Conservation (phyloP, 2,329 filamentous ascomycete genomes). For the Ceratocystis ficicola region DNA sequence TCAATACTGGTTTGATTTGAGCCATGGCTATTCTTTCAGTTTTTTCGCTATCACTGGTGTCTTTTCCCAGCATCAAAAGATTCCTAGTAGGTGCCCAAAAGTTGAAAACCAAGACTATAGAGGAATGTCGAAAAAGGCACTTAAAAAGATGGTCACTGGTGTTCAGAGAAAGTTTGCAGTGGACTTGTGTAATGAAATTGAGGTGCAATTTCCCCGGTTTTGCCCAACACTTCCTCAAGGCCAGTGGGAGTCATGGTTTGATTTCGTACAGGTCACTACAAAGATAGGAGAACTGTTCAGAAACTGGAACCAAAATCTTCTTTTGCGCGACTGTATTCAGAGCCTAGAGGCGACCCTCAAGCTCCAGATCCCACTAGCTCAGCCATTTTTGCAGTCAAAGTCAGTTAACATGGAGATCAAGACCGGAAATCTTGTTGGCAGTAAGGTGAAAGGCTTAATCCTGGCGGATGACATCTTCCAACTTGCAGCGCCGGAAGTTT, state of each 20-base stretch:
- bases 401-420: background rate
- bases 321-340: background rate
- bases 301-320: background rate
- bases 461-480: background rate
- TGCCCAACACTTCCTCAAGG: background rate
- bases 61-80: background rate
- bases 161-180: background rate
- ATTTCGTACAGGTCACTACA: rapidly evolving
- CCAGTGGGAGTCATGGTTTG: background rate
- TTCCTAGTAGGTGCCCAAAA: background rate
- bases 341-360: background rate
- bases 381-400: background rate
- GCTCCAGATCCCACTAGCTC: background rate
- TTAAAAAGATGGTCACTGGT: background rate
- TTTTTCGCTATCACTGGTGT: background rate
- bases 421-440: background rate
- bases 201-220: background rate
- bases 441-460: background rate
- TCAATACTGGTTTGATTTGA: background rate
- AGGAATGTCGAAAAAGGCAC: background rate
- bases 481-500: background rate
- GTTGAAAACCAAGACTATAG: background rate
- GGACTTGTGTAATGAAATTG: background rate
- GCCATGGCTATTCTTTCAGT: background rate
- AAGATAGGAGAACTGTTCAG: background rate